A percentile compares a stretch with the other conserved stretches of the same genome.
phyloP scores from a whole-genome alignment of 768 basidiomycete species.

The Podaxis mareebaensis region DNA sequence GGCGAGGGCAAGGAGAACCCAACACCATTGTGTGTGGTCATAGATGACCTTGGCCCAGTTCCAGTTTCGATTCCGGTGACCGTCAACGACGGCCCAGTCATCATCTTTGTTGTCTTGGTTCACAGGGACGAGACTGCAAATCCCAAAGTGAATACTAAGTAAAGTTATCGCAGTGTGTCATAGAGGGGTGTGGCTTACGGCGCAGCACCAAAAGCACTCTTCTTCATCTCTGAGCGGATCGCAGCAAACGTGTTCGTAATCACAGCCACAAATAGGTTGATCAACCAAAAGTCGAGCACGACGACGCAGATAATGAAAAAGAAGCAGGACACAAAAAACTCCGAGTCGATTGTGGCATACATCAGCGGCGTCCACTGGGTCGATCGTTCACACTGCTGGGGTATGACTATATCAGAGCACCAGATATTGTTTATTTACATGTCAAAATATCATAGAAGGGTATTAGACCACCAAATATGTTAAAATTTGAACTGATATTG shows the following conservation, averaged over 20 bases:
- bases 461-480: no score
- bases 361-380: conserved; percentile 75
- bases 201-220: conserved; percentile 89
- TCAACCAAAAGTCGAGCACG: conserved; percentile 91
- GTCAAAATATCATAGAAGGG: no score
- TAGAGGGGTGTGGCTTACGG: conserved; percentile 43
- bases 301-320: conserved; percentile 87
- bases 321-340: conserved; percentile 83
- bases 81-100: conserved; percentile 53
- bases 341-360: conserved; percentile 88
- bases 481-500: no score
- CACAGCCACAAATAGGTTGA: conserved; percentile 94
- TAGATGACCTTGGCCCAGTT: conserved; percentile 59
- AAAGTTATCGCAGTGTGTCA: background rate
- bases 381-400: no score
- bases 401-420: no score
- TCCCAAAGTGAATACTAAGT: background rate
- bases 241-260: conserved; percentile 91
- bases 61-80: conserved; percentile 31
- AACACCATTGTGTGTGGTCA: conserved; percentile 63
- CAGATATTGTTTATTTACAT: no score
- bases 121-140: conserved; percentile 27
- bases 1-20: conserved; percentile 73
- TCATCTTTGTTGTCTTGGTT: conserved; percentile 63
- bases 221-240: conserved; percentile 82